phyloP scores from a whole-genome alignment of 176 grass and related monocot species.

The Oryza nivara region DNA sequence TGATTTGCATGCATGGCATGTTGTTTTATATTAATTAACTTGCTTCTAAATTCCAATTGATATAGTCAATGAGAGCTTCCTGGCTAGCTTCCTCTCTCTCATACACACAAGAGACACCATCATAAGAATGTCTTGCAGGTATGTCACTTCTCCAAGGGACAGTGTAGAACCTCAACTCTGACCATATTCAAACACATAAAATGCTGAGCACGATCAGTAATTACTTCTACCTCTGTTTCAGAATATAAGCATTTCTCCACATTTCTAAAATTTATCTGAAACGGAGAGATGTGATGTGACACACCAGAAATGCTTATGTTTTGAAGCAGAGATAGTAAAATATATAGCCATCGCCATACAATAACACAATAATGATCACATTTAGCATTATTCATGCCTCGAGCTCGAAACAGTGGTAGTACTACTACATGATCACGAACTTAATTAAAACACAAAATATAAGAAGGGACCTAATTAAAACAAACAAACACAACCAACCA shows the following conservation, averaged over 20 bases:
- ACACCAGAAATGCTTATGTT: too few species aligned
- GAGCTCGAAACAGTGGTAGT: slow-evolving; percentile 31
- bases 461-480: slow-evolving; percentile 20
- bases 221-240: too few species aligned
- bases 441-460: slow-evolving; percentile 18
- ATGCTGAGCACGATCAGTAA: background rate
- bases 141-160: background rate
- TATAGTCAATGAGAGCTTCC: background rate
- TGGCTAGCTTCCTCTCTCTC: background rate
- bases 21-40: background rate
- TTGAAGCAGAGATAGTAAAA: too few species aligned
- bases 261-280: too few species aligned
- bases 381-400: slow-evolving; percentile 55
- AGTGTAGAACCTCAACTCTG: too few species aligned
- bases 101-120: background rate
- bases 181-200: background rate
- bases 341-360: background rate
- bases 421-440: slow-evolving; percentile 38
- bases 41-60: background rate
- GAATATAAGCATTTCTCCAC: too few species aligned
- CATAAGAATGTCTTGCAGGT: background rate
- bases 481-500: slow-evolving; percentile 31
- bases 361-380: background rate
- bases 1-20: background rate
- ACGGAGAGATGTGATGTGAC: too few species aligned